A percentile compares a stretch with the other conserved stretches of the same genome.
phyloP scores from a whole-genome alignment of 73 alveolate genomes.

The Effrenium voratum region DNA sequence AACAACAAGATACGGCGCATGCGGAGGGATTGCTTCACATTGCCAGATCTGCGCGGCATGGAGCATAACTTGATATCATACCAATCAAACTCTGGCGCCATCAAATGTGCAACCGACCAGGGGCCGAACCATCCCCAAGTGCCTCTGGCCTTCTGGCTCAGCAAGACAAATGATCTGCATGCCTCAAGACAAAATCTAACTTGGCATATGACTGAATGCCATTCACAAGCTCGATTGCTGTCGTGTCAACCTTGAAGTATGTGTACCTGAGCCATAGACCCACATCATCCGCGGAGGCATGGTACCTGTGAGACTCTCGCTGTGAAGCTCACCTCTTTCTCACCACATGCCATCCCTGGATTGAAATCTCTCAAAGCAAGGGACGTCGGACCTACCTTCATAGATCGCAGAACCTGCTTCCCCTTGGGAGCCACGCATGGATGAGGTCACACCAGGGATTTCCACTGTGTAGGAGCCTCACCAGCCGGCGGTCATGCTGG shows the following conservation, averaged over 20 bases:
- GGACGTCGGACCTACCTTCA: no score
- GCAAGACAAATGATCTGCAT: conserved; percentile 83
- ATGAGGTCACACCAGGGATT: conserved; percentile 65
- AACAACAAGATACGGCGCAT: no score
- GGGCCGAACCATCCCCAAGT: conserved; percentile 21
- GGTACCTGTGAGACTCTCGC: no score
- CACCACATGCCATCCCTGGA: no score
- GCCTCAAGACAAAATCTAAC: not conserved
- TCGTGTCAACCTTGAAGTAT: no score
- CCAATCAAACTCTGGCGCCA: no score
- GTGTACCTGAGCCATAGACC: conserved; percentile 12
- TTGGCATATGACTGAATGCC: not conserved
- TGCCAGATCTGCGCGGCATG: no score
- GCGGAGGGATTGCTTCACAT: no score
- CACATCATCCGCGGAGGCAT: conserved; percentile 77
- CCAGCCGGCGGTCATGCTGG: not conserved
- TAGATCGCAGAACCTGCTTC: not conserved
- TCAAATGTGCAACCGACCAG: no score
- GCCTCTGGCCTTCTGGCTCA: conserved; percentile 47
- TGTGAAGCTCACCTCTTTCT: no score
- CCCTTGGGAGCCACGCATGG: not conserved
- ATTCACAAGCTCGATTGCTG: not conserved
- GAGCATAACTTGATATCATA: no score
- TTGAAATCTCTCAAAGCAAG: no score
- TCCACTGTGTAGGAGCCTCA: conserved; percentile 70